Evolutionary conservation across 441 rosid species (phyloP).

Genomic region (Arabidopsis hybrid): DNA sequence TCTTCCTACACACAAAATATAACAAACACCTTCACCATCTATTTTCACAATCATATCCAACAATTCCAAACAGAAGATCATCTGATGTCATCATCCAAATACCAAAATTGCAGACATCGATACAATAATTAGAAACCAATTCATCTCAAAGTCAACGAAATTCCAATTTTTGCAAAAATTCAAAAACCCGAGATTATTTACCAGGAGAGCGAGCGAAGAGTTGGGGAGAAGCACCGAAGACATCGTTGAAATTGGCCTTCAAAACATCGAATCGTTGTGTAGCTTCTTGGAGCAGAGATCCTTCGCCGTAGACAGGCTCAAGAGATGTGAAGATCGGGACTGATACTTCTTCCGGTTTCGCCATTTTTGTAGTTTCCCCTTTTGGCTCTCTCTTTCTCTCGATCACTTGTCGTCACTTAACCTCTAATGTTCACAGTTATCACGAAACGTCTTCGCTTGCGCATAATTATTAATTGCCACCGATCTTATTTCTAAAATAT

Average conservation of each 20-base stretch:
- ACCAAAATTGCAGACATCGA: neutral
- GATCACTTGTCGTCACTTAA: neutral
- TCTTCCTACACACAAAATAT: conserved; percentile 53
- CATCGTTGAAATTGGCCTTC: conserved; percentile 62
- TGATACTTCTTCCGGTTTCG: conserved; percentile 69
- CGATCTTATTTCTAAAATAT: neutral
- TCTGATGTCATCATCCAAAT: neutral
- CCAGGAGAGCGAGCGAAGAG: conserved; percentile 93
- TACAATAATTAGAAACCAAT: neutral
- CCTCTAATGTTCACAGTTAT: conserved; percentile 22
- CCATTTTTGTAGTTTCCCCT: conserved; percentile 50
- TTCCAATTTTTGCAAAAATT: neutral
- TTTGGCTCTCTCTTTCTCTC: neutral
- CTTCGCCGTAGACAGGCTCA: conserved; percentile 72
- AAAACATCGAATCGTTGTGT: conserved; percentile 68
- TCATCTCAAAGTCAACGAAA: neutral
- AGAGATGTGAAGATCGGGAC: conserved; percentile 70
- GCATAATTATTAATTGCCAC: conserved; percentile 23
- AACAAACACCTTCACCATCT: neutral
- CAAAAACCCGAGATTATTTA: conserved; percentile 10
- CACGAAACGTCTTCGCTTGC: conserved; percentile 14
- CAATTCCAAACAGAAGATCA: neutral
- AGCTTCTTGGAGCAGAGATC: conserved; percentile 83
- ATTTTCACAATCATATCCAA: neutral
- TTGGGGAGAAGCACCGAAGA: conserved; percentile 71